Conservation (phyloP, 768 basidiomycete species). For the Tricholoma terreum region DNA sequence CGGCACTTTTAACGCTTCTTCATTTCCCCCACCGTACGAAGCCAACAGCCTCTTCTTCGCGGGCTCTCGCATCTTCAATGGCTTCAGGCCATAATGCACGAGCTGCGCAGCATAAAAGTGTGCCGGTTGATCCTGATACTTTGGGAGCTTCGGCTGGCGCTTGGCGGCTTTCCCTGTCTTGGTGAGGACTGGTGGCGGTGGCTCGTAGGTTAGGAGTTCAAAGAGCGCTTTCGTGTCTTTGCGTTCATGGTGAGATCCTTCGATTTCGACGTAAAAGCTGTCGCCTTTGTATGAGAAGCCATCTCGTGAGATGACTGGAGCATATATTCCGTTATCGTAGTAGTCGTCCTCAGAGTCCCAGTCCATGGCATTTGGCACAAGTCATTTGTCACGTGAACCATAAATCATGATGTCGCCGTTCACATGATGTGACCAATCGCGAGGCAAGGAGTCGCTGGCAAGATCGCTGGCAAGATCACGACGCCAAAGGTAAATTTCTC, state of each 20-base stretch:
- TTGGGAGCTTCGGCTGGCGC: constrained; percentile 15
- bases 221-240: constrained; percentile 17
- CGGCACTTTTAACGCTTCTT: constrained; percentile 18
- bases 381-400: too few species aligned
- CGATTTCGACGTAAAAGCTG: constrained; percentile 18
- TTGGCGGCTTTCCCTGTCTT: constrained; percentile 27
- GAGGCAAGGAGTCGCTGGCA: too few species aligned
- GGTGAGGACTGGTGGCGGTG: constrained; percentile 21
- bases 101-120: constrained; percentile 27
- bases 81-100: constrained; percentile 25
- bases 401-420: too few species aligned
- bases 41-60: constrained; percentile 25
- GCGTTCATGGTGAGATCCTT: constrained; percentile 14
- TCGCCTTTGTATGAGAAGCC: constrained; percentile 17
- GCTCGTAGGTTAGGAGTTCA: constrained; percentile 21
- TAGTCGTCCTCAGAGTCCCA: too few species aligned
- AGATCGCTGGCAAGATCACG: too few species aligned
- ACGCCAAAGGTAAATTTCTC: too few species aligned
- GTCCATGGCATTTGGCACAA: too few species aligned
- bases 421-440: too few species aligned
- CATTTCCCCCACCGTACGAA: constrained; percentile 14
- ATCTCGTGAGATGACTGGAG: constrained; percentile 16
- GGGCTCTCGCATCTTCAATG: constrained; percentile 20
- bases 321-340: too few species aligned
- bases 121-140: constrained; percentile 18